phyloP scores from a whole-genome alignment of 2,329 filamentous ascomycete genomes.

The Sphaerulina vaccinii region DNA sequence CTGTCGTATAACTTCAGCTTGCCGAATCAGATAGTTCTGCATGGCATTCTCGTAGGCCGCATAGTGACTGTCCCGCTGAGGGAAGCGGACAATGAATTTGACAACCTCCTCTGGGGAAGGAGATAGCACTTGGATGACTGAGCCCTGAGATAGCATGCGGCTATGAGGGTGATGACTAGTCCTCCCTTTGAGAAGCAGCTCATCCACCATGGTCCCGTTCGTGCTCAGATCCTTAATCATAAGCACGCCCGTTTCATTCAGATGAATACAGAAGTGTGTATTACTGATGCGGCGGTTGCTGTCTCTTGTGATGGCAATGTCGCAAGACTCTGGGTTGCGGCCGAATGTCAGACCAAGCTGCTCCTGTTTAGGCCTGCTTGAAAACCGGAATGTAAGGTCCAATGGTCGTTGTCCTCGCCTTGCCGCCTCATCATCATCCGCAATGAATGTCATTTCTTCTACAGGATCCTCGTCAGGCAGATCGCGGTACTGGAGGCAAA shows the following conservation, averaged over 20 bases:
- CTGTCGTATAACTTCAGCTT: conserved; percentile 28
- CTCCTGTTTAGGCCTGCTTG: conserved; percentile 67
- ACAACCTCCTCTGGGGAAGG: conserved; percentile 60
- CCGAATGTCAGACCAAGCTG: conserved; percentile 80
- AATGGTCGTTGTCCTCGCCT: conserved; percentile 41
- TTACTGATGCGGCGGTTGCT: conserved; percentile 78
- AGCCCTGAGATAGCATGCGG: conserved; percentile 69
- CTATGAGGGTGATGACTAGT: conserved; percentile 44
- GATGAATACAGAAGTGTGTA: conserved; percentile 89
- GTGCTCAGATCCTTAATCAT: conserved; percentile 94
- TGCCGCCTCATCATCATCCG: conserved; percentile 35
- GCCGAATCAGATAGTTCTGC: conserved; percentile 58
- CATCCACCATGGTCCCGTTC: conserved; percentile 91
- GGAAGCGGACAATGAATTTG: conserved; percentile 82
- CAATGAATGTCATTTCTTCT: conserved; percentile 33
- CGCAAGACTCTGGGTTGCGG: conserved; percentile 68
- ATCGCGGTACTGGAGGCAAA: conserved; percentile 56
- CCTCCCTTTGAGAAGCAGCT: conserved; percentile 61
- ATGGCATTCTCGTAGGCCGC: conserved; percentile 68
- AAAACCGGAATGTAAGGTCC: conserved; percentile 79
- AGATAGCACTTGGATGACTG: conserved; percentile 67
- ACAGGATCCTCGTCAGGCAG: conserved; percentile 33
- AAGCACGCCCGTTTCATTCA: conserved; percentile 79
- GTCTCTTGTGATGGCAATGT: conserved; percentile 67
- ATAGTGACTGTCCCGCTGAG: conserved; percentile 65